Percentiles rank a stretch among this genome's conserved stretches.
These are phyloP conservation scores for Gyromitra esculenta DNA, from an alignment of 2,329 filamentous ascomycete genomes.

Conservation along the genomic window DNA sequence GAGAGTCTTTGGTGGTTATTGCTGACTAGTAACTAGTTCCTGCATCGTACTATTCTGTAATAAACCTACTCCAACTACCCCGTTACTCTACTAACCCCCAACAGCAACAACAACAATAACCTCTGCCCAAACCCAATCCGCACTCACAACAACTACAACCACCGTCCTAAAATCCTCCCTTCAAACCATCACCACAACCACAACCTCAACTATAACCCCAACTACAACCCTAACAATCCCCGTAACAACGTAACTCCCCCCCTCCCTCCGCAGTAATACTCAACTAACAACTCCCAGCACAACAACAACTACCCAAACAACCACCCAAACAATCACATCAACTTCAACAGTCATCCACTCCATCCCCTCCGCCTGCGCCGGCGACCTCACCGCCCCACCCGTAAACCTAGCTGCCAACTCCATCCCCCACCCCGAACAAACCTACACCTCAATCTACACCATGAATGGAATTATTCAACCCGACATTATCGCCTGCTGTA, in stretches of 20 bases:
- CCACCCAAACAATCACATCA: not conserved
- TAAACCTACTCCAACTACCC: not conserved
- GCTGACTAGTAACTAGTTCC: slow-evolving; percentile 16
- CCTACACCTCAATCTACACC: not conserved
- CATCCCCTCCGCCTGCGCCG: slow-evolving; percentile 8
- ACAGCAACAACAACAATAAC: slow-evolving; percentile 16
- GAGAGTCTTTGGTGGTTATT: not conserved
- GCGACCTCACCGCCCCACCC: slow-evolving; percentile 4
- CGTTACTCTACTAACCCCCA: not conserved
- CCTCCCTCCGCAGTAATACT: too few species aligned
- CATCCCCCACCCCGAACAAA: not conserved
- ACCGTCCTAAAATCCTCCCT: not conserved
- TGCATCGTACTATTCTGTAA: slow-evolving; percentile 27
- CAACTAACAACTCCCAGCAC: not conserved
- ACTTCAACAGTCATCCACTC: not conserved
- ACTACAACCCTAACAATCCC: not conserved
- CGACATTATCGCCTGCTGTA: slow-evolving; percentile 5
- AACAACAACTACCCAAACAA: slow-evolving; percentile 1
- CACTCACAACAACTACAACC: not conserved
- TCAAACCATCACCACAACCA: not conserved
- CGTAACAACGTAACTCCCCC: not conserved
- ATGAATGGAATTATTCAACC: not conserved
- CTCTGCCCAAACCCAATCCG: not conserved
- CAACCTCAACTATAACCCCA: slow-evolving; percentile 1
- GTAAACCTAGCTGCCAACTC: not conserved